Evolutionary conservation across 169 alveolate genomes (phyloP).

Genomic region (Plasmodium yoelii): DNA sequence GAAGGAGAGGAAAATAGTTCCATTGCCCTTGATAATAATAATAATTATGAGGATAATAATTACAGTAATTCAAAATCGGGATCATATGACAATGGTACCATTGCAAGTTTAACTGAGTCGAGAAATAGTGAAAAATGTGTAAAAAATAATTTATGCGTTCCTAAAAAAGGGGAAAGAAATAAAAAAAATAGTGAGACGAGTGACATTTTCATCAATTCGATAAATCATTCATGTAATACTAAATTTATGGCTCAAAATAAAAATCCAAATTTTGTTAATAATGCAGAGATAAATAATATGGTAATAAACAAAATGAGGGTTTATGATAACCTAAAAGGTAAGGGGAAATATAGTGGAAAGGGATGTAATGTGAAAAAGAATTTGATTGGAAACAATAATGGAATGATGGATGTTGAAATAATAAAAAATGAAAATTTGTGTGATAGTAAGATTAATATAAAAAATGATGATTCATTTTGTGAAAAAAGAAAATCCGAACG

Average conservation of each 20-base stretch:
- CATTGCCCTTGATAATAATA: background rate
- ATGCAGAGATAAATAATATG: conserved; percentile 60
- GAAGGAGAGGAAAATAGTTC: conserved; percentile 6
- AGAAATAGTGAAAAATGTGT: background rate
- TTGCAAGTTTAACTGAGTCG: background rate
- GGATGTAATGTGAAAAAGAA: conserved; percentile 6
- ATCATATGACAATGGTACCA: background rate
- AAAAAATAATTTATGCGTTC: no score
- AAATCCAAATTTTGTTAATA: conserved; percentile 30
- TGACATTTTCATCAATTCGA: background rate
- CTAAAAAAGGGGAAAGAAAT: background rate
- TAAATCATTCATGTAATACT: background rate
- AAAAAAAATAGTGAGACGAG: background rate
- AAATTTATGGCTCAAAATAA: background rate
- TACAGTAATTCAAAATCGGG: background rate
- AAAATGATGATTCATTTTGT: background rate
- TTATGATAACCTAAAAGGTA: conserved; percentile 26
- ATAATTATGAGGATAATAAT: no score
- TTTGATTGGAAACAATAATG: background rate
- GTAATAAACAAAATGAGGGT: conserved; percentile 55
- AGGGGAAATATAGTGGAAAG: background rate
- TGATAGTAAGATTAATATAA: background rate
- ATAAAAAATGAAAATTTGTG: background rate
- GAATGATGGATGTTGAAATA: background rate
- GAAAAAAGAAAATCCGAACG: conserved; percentile 2